Evolutionary conservation across 805 yeast genomes (phyloP).

Genomic region (Hanseniaspora singularis): DNA sequence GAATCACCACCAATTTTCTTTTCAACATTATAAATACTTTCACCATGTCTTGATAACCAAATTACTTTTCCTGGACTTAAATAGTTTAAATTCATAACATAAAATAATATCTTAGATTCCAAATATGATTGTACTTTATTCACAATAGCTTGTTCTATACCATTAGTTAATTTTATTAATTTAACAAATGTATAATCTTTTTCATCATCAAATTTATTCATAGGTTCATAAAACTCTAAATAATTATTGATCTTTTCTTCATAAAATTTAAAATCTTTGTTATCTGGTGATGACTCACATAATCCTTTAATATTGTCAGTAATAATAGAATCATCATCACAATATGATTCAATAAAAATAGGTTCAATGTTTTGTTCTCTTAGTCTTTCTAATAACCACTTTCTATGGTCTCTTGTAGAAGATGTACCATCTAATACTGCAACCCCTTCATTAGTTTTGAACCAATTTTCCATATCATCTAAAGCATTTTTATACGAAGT

Average conservation of each 20-base stretch:
- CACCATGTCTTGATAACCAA: constrained; percentile 94
- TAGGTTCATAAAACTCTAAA: constrained; percentile 63
- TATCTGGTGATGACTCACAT: constrained; percentile 75
- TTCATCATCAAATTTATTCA: constrained; percentile 46
- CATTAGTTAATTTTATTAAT: constrained; percentile 61
- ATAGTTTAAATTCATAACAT: constrained; percentile 80
- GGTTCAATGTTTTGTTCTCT: constrained; percentile 66
- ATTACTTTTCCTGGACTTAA: constrained; percentile 73
- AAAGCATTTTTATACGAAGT: constrained; percentile 65
- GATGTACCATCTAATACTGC: constrained; percentile 93
- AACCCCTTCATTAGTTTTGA: constrained; percentile 59
- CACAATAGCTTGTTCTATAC: constrained; percentile 61
- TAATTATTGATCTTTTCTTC: constrained; percentile 57
- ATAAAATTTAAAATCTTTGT: constrained; percentile 45
- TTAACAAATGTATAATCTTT: constrained; percentile 67
- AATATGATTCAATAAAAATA: constrained; percentile 83
- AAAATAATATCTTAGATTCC: constrained; percentile 86
- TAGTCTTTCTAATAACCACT: constrained; percentile 47
- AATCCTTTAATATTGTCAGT: constrained; percentile 74
- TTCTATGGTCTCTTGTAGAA: constrained; percentile 62
- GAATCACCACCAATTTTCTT: constrained; percentile 97
- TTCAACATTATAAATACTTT: constrained; percentile 77
- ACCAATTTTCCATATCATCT: constrained; percentile 77
- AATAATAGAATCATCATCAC: constrained; percentile 70
- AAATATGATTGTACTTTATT: constrained; percentile 79